Percentiles rank a stretch among this genome's conserved stretches.
Conservation (phyloP, 495 filamentous ascomycete species). For the Thermochaetoides thermophila region DNA sequence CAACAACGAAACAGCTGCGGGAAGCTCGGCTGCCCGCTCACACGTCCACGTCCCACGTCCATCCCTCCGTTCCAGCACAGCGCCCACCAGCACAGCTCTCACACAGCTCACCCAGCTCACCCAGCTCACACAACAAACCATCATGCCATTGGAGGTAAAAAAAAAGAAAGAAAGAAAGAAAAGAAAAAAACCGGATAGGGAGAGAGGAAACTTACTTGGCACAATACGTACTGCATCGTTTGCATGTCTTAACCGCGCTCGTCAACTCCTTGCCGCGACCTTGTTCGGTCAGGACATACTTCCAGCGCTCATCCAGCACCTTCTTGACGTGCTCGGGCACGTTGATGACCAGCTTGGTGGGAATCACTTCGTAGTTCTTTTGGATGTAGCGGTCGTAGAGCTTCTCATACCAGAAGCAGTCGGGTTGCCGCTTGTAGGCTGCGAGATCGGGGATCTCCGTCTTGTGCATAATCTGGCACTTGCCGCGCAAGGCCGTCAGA, state of each 20-base stretch:
- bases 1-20: too few relatives aligned
- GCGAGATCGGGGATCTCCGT: conserved; percentile 73
- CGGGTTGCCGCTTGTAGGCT: conserved; percentile 63
- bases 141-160: too few relatives aligned
- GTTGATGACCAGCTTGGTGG: conserved; percentile 84
- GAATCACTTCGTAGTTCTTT: conserved; percentile 92
- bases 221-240: conserved; percentile 76
- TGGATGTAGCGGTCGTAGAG: conserved; percentile 97
- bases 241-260: conserved; percentile 91
- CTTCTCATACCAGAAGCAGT: conserved; percentile 94
- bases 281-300: conserved; percentile 83
- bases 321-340: conserved; percentile 88
- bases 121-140: too few relatives aligned
- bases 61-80: too few relatives aligned
- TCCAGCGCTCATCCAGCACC: conserved; percentile 90
- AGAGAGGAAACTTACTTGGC: conserved; percentile 55
- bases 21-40: conserved; percentile 1
- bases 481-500: conserved; percentile 78
- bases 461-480: conserved; percentile 76
- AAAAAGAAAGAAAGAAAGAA: too few relatives aligned
- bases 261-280: conserved; percentile 88
- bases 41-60: not conserved
- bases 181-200: too few relatives aligned
- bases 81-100: too few relatives aligned
- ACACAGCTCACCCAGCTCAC: too few relatives aligned